Base-by-base conservation (phyloP, 2,329 filamentous ascomycete genomes). In the Aspergillus floridensis region DNA sequence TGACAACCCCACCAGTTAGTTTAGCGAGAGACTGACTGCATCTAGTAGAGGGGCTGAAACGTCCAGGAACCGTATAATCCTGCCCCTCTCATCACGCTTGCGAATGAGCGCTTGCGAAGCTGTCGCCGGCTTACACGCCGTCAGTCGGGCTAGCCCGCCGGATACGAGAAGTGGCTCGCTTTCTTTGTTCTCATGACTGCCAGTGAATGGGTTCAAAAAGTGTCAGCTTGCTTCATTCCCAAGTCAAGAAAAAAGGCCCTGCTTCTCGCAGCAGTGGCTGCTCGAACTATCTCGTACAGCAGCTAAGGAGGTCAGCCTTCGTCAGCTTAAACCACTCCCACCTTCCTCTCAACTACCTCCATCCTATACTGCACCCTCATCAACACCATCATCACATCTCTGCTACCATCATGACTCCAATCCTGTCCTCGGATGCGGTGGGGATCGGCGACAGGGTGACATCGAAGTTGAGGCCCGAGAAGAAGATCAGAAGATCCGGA, bases 391-490 rank as follows among this genome's bases (percentile, higher is more conserved):
- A 44, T 7, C 38, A 7, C 38, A 12, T 6, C 32, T 16, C 32
- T 16, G 32, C 32, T 16, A 35, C 12, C 32, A 35, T 35, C 38
- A 44, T 44, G 38, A 5, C 38, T 5, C 2, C 38, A 16, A 19
- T 3, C 11, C 48, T 49, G 47, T 46, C 54, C 19, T 72, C 70
- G 0, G 66, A 65, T 5, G 68, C 76, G 0, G 67, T 66, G 2
- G 74, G 69, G 11, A 80, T 72, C 10, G 76, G 73, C 1, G 65
- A 64, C 2, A 80, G 66, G 4, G 72, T 74, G 0, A 74, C 77
- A 58, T 82, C 80, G 63, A 72, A 83, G 57, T 78, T 74, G 0
- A 82, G 66, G 0, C 81, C 81, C 1, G 79, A 81, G 59, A 82
- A 74, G 65, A 81, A 80, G 50, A 83, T 79, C 2, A 82, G 63